Conservation (phyloP, 306 rosid species). For the Coriaria nepalensis region DNA sequence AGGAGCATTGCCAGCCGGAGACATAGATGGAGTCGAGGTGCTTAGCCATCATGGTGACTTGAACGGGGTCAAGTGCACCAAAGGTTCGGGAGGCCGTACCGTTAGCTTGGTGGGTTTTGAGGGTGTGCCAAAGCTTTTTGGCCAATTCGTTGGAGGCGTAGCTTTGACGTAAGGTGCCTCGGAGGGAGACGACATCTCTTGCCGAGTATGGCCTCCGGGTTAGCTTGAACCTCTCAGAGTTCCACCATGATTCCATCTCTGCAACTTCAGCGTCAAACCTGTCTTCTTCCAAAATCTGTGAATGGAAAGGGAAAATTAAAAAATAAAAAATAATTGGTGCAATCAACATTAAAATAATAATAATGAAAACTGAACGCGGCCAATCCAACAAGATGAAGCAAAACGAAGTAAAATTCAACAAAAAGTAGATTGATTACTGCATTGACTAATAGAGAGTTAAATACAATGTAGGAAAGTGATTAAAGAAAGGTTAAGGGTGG, state of each 20-base stretch:
- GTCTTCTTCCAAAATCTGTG: conserved; percentile 80
- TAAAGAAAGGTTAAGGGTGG: background rate
- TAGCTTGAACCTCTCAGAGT: conserved; percentile 65
- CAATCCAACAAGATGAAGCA: too few relatives aligned
- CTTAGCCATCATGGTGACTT: conserved; percentile 88
- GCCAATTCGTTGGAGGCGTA: conserved; percentile 75
- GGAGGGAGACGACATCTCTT: conserved; percentile 62
- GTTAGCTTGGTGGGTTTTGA: conserved; percentile 75
- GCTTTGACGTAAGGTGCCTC: conserved; percentile 67
- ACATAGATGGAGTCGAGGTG: conserved; percentile 83
- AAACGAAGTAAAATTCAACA: too few relatives aligned
- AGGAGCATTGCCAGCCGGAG: conserved; percentile 97
- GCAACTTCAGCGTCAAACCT: conserved; percentile 76
- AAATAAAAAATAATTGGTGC: background rate
- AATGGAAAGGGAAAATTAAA: conserved; percentile 1
- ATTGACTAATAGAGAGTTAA: background rate
- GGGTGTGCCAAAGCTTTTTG: conserved; percentile 74
- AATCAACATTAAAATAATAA: background rate
- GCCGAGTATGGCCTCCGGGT: conserved; percentile 68
- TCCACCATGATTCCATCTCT: conserved; percentile 94
- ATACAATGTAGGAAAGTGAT: background rate
- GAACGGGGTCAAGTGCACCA: conserved; percentile 95
- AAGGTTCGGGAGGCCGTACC: conserved; percentile 87
- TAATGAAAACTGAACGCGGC: too few relatives aligned
- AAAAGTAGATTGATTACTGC: too few relatives aligned